Percentiles rank a stretch among this genome's conserved stretches.
Conservation (phyloP, 306 rosid species). For the Vigna hirtella region DNA sequence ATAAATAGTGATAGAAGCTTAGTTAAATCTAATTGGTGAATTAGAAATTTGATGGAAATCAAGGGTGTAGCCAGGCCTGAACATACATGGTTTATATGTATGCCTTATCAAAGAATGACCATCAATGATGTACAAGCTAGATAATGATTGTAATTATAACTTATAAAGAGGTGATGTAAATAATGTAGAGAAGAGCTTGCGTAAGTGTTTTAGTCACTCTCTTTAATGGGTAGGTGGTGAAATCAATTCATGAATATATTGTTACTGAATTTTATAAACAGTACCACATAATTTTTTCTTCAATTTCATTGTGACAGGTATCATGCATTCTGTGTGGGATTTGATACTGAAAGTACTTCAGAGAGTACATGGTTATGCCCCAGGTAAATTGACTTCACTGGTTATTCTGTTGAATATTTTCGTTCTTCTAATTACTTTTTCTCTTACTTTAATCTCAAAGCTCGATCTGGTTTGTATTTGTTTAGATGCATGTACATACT, state of each 20-base stretch:
- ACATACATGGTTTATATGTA: not conserved
- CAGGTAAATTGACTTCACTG: slow-evolving; percentile 59
- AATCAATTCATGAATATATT: slow-evolving; percentile 34
- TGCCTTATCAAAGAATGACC: slow-evolving; percentile 20
- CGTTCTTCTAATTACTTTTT: slow-evolving; percentile 30
- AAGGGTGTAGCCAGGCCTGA: slow-evolving; percentile 27
- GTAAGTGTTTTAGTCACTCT: slow-evolving; percentile 6
- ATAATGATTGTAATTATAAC: slow-evolving; percentile 15
- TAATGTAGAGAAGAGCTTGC: slow-evolving; percentile 11
- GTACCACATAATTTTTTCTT: slow-evolving; percentile 44
- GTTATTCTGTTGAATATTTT: slow-evolving; percentile 34
- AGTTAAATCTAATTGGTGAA: slow-evolving; percentile 36
- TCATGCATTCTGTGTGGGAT: slow-evolving; percentile 98
- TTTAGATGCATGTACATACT: slow-evolving; percentile 33
- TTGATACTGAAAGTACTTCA: slow-evolving; percentile 82
- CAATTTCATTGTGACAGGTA: slow-evolving; percentile 68
- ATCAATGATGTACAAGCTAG: slow-evolving; percentile 31
- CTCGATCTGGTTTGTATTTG: slow-evolving; percentile 11
- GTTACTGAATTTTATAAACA: slow-evolving; percentile 18
- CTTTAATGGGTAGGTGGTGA: slow-evolving; percentile 4
- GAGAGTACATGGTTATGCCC: slow-evolving; percentile 98
- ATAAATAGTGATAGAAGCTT: slow-evolving; percentile 35
- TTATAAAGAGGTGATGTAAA: not conserved
- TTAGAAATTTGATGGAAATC: slow-evolving; percentile 36
- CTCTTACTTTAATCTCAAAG: slow-evolving; percentile 19